Conservation (phyloP, 1,284 basidiomycete genomes). For the Tremellales sp. region DNA sequence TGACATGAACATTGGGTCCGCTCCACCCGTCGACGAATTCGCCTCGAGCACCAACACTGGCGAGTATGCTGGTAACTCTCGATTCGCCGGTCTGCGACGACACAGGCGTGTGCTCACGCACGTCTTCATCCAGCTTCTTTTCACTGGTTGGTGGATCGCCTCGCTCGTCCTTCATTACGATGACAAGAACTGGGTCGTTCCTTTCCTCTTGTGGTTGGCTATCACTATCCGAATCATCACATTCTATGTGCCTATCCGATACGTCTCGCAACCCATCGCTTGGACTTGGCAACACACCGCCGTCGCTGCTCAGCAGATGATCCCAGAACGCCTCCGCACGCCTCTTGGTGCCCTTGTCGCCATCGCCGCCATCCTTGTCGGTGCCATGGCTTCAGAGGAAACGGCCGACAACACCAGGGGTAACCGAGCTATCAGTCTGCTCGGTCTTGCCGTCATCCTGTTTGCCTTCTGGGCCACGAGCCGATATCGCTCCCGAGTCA, state of each 20-base stretch:
- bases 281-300: constrained; percentile 9
- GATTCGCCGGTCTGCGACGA: constrained; percentile 1
- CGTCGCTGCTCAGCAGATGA: background rate
- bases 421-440: constrained; percentile 18
- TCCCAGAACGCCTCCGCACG: constrained; percentile 7
- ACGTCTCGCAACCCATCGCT: constrained; percentile 5
- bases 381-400: constrained; percentile 11
- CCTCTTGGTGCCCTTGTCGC: constrained; percentile 7
- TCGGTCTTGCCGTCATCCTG: constrained; percentile 20
- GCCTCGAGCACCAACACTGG: background rate
- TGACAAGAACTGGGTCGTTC: constrained; percentile 13
- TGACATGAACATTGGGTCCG: background rate
- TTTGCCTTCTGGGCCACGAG: constrained; percentile 15
- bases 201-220: constrained; percentile 14
- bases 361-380: constrained; percentile 11
- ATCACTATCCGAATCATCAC: constrained; percentile 12
- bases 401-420: constrained; percentile 12
- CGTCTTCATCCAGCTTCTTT: constrained; percentile 9
- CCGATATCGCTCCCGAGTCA: constrained; percentile 13
- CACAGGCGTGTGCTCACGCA: constrained; percentile 6
- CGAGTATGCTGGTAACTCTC: background rate
- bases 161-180: constrained; percentile 10
- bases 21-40: too few relatives aligned
- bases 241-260: constrained; percentile 7
- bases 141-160: constrained; percentile 17